Percentiles rank a stretch among this genome's conserved stretches.
These are phyloP conservation scores for Boletales sp. DNA, from an alignment of 768 basidiomycete genomes.

Conservation along the genomic window DNA sequence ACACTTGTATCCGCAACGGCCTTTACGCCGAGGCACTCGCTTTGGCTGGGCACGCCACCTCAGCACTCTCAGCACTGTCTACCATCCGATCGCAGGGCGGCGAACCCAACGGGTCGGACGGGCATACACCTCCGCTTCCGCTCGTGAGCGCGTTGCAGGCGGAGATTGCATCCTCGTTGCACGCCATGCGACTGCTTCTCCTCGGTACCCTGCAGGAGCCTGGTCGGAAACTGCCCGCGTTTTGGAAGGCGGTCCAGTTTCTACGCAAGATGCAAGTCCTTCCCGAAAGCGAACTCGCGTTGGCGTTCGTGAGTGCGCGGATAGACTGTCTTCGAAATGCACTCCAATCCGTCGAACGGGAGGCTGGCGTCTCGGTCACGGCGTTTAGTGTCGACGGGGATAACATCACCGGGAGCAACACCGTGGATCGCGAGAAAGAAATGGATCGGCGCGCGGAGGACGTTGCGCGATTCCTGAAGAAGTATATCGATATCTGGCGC, in stretches of 20 bases:
- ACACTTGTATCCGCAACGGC: constrained; percentile 90
- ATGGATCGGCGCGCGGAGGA: constrained; percentile 67
- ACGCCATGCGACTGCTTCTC: constrained; percentile 71
- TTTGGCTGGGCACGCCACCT: constrained; percentile 66
- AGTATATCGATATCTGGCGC: constrained; percentile 86
- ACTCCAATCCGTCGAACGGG: constrained; percentile 49
- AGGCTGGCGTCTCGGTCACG: constrained; percentile 34
- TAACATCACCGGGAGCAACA: constrained; percentile 15
- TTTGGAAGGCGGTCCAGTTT: constrained; percentile 89
- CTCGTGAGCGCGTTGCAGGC: constrained; percentile 50
- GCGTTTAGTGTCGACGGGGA: constrained; percentile 8
- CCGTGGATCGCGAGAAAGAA: constrained; percentile 36
- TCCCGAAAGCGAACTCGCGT: constrained; percentile 74
- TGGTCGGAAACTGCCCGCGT: constrained; percentile 75
- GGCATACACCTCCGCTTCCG: constrained; percentile 15
- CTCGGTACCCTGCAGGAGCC: constrained; percentile 78
- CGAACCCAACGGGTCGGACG: constrained; percentile 46
- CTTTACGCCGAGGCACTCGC: constrained; percentile 91
- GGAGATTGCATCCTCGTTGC: constrained; percentile 63
- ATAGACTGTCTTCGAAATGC: constrained; percentile 57
- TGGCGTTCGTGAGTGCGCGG: constrained; percentile 78
- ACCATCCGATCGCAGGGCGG: constrained; percentile 33
- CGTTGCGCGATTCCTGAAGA: constrained; percentile 73
- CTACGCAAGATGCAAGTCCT: constrained; percentile 76
- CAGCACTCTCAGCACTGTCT: constrained; percentile 39